Conservation (phyloP, 257 asterid species). For the Phtheirospermum japonicum region DNA sequence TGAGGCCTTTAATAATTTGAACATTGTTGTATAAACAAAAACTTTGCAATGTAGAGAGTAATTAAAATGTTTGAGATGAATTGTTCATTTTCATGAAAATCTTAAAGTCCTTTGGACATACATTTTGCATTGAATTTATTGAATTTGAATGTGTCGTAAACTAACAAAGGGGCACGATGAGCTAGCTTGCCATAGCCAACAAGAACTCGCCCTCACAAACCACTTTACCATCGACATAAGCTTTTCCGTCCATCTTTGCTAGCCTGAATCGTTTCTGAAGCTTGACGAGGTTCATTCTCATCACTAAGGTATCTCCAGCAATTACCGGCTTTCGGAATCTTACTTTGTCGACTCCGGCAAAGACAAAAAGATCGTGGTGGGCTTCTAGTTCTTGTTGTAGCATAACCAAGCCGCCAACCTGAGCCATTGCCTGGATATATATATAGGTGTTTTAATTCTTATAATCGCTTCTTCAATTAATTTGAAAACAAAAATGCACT, state of each 20-base stretch:
- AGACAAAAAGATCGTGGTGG: constrained; percentile 39
- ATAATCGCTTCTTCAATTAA: neutral
- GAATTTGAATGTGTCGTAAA: too few species aligned
- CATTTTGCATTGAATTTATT: too few species aligned
- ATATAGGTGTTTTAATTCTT: constrained; percentile 25
- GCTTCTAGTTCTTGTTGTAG: constrained; percentile 62
- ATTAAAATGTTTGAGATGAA: too few species aligned
- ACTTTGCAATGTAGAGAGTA: too few species aligned
- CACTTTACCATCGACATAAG: constrained; percentile 77
- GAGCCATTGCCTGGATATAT: constrained; percentile 84
- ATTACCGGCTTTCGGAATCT: constrained; percentile 81
- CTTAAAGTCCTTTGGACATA: too few species aligned
- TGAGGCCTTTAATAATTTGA: neutral
- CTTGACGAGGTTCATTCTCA: constrained; percentile 80
- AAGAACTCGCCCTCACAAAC: constrained; percentile 90
- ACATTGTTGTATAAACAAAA: too few species aligned
- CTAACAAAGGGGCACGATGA: too few species aligned
- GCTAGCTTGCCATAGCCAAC: constrained; percentile 41
- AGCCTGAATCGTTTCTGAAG: constrained; percentile 84
- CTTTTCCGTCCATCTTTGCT: constrained; percentile 93
- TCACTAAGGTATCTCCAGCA: constrained; percentile 90
- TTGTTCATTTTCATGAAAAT: too few species aligned
- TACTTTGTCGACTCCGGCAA: constrained; percentile 89
- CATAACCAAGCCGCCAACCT: constrained; percentile 90
- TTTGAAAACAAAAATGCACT: neutral